Evolutionary conservation across 2,329 filamentous ascomycete genomes (phyloP), one percentile per base, ranked within the genome.

Genomic region (Xylaria sp.): DNA sequence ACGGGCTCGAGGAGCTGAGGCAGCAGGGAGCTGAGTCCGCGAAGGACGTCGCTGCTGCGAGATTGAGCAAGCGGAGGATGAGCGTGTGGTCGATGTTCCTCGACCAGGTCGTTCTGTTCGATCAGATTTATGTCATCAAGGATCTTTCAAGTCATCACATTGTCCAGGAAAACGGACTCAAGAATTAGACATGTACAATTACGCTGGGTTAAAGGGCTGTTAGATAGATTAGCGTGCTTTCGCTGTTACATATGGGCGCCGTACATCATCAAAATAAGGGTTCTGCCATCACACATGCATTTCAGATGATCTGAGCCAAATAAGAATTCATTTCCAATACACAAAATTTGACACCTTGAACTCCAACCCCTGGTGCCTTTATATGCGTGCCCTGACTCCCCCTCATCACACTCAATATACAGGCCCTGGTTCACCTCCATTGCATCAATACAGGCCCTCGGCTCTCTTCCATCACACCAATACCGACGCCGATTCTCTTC

Each of bases 91-190:
- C 64, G 24, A 71, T 78, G 36, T 80, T 80, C 61, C 53, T 77
- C 5, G 71, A 78, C 67, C 75, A 79, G 42, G 78, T 78, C 7
- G 79, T 80, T 55, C 55, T 80, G 19, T 79, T 74, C 65, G 79
- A 78, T 17, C 76, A 80, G 65, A 79, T 81, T 17, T 80, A 80
- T 65, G 74, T 80, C 24, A 67, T 74, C 19, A 73, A 73, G 17
- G 79, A 80, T 65, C 27, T 74, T 4, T 69, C 65, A 11, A 73
- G 69, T 54, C 69, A 69, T 65, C 67, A 69, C n/a, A 62, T 69
- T 30, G 69, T 67, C 17, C 57, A 62, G 48, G 64, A 57, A 34
- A 71, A 71, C 17, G 58, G 55, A 14, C 17, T 42, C 4, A 60
- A 34, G 61, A 61, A 63, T 30, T 45, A 59, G 57, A 47, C 39